Base-by-base conservation (phyloP, 257 asterid genomes). In the Rehmannia glutinosa region DNA sequence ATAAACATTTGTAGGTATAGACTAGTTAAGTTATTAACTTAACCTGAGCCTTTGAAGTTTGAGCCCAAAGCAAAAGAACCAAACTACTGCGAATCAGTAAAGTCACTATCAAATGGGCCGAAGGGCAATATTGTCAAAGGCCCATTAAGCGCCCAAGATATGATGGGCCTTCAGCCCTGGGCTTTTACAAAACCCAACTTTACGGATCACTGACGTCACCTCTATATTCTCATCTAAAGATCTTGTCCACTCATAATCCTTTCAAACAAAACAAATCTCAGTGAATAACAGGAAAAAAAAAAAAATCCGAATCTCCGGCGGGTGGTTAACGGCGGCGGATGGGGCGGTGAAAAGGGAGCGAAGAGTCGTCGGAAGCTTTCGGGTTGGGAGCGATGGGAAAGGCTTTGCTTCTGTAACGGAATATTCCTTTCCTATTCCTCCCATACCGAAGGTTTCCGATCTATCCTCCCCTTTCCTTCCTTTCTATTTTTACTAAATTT, bases 401-500 rank as follows among this genome's bases (percentile, higher is more conserved):
- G 73, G 69, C 24, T 58, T 42, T 42, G 15, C 43, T 42, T 42
- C 16, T 16, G 6, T 42, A 1, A 12, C 30, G 17, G 59, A 7
- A 59, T n/a, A 17, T 59, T 52, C 70, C 77, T 71, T 76, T 60
- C 81, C 77, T 24, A 76, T 66, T 42, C 81, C 77, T 71, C 74
- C 77, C 81, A 76, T 60, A 64, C 80, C 80, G 55, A 65, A 42
- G 77, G 81, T 28, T 71, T 76, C 43, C 77, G 81, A 71, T 65
- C 71, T 53, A 17, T 71, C 67, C 74, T 76, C 71, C 81, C 77
- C 21, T 76, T 76, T 71, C 62, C 46, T 57, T 41, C 65, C 36
- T n/a, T 41, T 28, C 6, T 25, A 11, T 2, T 6, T 36, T 30
- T 32, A n/a, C n/a, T n/a, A n/a, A n/a, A n/a, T n/a, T n/a, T n/a